Evolutionary conservation across 2,329 filamentous ascomycete species (phyloP), one percentile per base, ranked within the genome.

Genomic region (Helotiales sp.): DNA sequence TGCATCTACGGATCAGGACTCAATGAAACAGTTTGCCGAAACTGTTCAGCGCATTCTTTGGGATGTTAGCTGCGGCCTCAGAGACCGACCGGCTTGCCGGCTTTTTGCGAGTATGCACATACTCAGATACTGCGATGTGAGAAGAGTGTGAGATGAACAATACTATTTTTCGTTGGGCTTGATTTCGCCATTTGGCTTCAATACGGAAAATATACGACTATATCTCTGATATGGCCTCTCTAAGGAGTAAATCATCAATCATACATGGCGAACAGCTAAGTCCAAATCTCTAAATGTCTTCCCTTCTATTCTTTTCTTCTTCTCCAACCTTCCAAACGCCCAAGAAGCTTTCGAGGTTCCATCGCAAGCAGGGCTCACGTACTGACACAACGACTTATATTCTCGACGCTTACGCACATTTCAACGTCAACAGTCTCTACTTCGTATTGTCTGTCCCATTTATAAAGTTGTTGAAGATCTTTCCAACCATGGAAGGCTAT

Each of bases 11-110:
- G 67, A 70, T 65, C 65, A 65, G 66, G 63, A 64, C 46, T 61
- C 60, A 71, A 70, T 79, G 70, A 77, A 76, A 71, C 74, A 74
- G 69, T 75, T 73, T 70, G 73, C 76, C 73, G 74, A 54, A 63
- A 72, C 72, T 79, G 71, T 73, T 75, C 73, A 72, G 78, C 79
- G 78, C 78, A 72, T 70, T 68, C 67, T 75, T 78, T 79, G 73
- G 81, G 80, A 81, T n/a, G n/a, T 79, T 76, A 83, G 84, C 82
- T 78, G 75, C 85, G 85, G 85, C 85, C 84, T 85, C 75, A 87
- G 84, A 88, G 85, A 83, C 85, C 85, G 85, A 88, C 84, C 84
- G 85, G 85, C 84, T 71, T 82, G 84, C 85, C 85, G 84, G 84
- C 84, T 86, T 84, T 52, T 58, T 25, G 40, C 40, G 10, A 22